These are phyloP conservation scores for Saccharomyces mikatae DNA, from an alignment of 805 yeast genomes.

Conservation along the genomic window DNA sequence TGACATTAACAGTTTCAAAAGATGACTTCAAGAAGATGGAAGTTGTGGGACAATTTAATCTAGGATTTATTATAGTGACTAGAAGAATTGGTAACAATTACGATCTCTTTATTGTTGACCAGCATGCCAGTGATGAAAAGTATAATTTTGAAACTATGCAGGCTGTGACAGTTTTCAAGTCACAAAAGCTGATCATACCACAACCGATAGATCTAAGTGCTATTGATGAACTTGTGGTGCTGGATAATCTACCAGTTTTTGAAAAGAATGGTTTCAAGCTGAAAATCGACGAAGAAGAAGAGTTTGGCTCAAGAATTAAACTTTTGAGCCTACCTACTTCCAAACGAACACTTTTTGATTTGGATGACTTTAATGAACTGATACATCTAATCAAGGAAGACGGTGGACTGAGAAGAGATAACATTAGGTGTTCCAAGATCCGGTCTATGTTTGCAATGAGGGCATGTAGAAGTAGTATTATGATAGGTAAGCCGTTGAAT, in stretches of 20 bases:
- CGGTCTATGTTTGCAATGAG: slow-evolving; percentile 85
- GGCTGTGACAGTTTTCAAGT: slow-evolving; percentile 45
- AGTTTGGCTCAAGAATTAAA: slow-evolving; percentile 50
- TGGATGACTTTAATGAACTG: slow-evolving; percentile 64
- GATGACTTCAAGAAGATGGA: slow-evolving; percentile 67
- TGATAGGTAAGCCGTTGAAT: slow-evolving; percentile 77
- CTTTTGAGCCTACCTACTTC: slow-evolving; percentile 66
- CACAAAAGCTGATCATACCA: slow-evolving; percentile 64
- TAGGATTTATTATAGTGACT: slow-evolving; percentile 84
- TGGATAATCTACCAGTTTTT: slow-evolving; percentile 51
- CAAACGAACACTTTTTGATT: slow-evolving; percentile 58
- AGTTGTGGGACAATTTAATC: slow-evolving; percentile 86
- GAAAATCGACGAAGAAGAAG: slow-evolving; percentile 38
- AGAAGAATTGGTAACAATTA: slow-evolving; percentile 33
- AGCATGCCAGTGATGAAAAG: slow-evolving; percentile 96
- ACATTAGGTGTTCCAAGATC: slow-evolving; percentile 61
- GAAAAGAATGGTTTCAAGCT: slow-evolving; percentile 72
- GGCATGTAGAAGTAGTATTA: slow-evolving; percentile 88
- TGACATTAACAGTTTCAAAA: slow-evolving; percentile 59
- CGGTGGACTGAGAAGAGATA: slow-evolving; percentile 34
- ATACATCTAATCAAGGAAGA: slow-evolving; percentile 56
- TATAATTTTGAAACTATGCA: slow-evolving; percentile 74
- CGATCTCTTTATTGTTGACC: slow-evolving; percentile 84
- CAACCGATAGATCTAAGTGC: slow-evolving; percentile 55
- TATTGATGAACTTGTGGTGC: slow-evolving; percentile 67